Conservation (phyloP, 805 yeast species). For the Myxozyma kluyveri region DNA sequence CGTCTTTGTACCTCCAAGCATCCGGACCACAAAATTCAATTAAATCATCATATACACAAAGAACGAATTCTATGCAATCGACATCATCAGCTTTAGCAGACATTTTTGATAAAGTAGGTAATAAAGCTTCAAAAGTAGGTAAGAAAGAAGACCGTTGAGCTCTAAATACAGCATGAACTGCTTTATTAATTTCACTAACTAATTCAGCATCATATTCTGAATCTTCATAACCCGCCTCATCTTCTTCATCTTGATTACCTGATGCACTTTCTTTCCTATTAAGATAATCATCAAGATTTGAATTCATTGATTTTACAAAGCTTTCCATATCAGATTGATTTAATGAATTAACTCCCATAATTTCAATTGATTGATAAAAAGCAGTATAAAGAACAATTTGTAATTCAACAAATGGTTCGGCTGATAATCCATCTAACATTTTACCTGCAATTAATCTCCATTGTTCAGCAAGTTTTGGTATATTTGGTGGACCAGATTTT, state of each 20-base stretch:
- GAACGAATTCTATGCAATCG: constrained; percentile 71
- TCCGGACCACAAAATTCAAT: constrained; percentile 75
- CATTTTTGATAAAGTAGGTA: constrained; percentile 61
- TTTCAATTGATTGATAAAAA: constrained; percentile 60
- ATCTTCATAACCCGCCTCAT: constrained; percentile 79
- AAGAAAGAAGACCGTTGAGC: constrained; percentile 57
- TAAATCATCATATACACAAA: constrained; percentile 75
- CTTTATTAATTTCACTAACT: constrained; percentile 78
- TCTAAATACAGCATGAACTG: constrained; percentile 67
- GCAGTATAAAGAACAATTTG: constrained; percentile 74
- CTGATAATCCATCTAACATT: constrained; percentile 61
- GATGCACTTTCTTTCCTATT: constrained; percentile 64
- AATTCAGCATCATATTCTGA: constrained; percentile 88
- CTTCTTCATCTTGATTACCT: constrained; percentile 40
- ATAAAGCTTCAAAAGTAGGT: constrained; percentile 59
- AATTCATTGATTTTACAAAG: constrained; percentile 58
- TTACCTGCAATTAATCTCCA: constrained; percentile 72
- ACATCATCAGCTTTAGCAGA: constrained; percentile 59
- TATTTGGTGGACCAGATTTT: constrained; percentile 37
- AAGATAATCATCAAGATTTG: constrained; percentile 63
- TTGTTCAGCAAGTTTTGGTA: constrained; percentile 59
- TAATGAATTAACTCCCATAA: constrained; percentile 58
- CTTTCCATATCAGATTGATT: constrained; percentile 52
- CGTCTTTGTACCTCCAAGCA: constrained; percentile 60
- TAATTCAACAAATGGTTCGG: constrained; percentile 82